phyloP scores from a whole-genome alignment of 306 rosid species.

The Ochetophila trinervis region DNA sequence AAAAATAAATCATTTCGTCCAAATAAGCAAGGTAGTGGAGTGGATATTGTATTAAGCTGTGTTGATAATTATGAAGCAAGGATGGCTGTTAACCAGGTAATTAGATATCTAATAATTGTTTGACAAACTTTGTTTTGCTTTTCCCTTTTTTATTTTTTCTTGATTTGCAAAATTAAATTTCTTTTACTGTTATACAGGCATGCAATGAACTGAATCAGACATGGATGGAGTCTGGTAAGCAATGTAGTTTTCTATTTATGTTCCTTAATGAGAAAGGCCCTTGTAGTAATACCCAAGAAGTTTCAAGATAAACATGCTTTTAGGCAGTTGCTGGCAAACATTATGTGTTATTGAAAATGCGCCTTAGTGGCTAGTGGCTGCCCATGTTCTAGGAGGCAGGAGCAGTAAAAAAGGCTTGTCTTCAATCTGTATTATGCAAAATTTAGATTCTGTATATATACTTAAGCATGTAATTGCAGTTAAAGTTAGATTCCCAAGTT shows the following conservation, averaged over 20 bases:
- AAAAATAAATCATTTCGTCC: conserved; percentile 71
- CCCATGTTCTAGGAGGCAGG: too few species aligned
- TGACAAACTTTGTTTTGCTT: not conserved
- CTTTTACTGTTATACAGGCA: conserved; percentile 50
- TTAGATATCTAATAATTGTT: not conserved
- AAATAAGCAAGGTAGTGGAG: conserved; percentile 71
- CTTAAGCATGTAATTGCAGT: too few species aligned
- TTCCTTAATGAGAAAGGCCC: conserved; percentile 10
- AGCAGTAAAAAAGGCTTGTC: too few species aligned
- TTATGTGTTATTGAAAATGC: too few species aligned
- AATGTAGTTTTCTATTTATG: conserved; percentile 2
- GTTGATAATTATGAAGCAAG: conserved; percentile 99
- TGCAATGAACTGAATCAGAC: conserved; percentile 95
- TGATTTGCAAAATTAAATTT: not conserved
- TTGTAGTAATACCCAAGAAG: conserved; percentile 8
- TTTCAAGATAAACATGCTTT: not conserved
- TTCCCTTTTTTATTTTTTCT: conserved; percentile 2
- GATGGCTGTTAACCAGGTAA: conserved; percentile 99
- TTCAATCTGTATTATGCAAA: too few species aligned
- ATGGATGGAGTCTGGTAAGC: conserved; percentile 94
- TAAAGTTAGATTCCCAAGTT: too few species aligned
- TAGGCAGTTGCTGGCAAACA: too few species aligned
- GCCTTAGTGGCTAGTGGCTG: too few species aligned
- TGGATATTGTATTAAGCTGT: conserved; percentile 92
- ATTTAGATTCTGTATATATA: too few species aligned